These are phyloP conservation scores for Coprinellus micaceus DNA, from an alignment of 768 basidiomycete species.

Conservation along the genomic window DNA sequence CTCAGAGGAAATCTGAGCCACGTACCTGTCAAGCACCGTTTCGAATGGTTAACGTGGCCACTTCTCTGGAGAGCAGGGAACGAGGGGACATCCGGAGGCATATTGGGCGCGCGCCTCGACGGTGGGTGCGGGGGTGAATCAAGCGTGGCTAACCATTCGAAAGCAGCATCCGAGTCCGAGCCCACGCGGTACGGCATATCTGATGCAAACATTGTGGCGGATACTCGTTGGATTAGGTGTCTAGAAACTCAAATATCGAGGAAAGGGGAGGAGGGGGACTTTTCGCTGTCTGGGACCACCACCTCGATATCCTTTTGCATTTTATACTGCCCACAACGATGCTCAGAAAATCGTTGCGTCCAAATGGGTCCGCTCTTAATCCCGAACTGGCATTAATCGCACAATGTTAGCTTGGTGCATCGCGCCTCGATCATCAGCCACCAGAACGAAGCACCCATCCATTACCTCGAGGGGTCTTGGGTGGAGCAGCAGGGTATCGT, in stretches of 20 bases:
- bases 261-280: too few relatives aligned
- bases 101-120: not conserved
- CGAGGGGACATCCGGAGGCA: slow-evolving; percentile 10
- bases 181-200: not conserved
- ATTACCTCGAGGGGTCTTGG: slow-evolving; percentile 1
- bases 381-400: too few relatives aligned
- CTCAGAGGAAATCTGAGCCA: not conserved
- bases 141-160: not conserved
- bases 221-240: too few relatives aligned
- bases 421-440: slow-evolving; percentile 24
- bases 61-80: slow-evolving; percentile 37
- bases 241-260: too few relatives aligned
- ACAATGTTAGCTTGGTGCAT: too few relatives aligned
- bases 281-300: too few relatives aligned
- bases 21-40: slow-evolving; percentile 58
- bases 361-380: too few relatives aligned
- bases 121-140: not conserved
- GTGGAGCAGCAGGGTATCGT: too few relatives aligned
- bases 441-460: slow-evolving; percentile 18
- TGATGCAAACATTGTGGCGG: too few relatives aligned
- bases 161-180: not conserved
- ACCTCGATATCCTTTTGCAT: too few relatives aligned
- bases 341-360: too few relatives aligned
- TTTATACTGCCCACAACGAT: too few relatives aligned
- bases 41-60: slow-evolving; percentile 63